phyloP scores from a whole-genome alignment of 1,284 basidiomycete genomes.

The Tremellales sp. region DNA sequence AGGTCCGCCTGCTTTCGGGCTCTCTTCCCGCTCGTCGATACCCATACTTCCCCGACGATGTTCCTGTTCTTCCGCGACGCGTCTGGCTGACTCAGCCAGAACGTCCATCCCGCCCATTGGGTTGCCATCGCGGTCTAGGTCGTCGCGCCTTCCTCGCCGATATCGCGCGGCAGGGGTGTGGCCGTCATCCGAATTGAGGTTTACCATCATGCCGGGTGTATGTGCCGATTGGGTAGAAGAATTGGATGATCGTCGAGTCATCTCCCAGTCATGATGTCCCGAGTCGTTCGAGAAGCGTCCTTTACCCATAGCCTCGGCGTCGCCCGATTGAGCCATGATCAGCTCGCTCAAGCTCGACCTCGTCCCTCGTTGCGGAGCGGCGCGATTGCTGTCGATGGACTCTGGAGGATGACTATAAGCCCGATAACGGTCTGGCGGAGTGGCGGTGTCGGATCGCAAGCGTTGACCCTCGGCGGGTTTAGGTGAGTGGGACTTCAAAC shows the following conservation, averaged over 20 bases:
- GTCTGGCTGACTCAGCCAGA: constrained; percentile 33
- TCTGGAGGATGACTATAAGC: constrained; percentile 12
- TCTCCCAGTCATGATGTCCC: no score
- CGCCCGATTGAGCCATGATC: constrained; percentile 38
- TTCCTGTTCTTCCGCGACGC: constrained; percentile 31
- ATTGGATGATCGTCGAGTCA: neutral
- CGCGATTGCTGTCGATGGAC: no score
- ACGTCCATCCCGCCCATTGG: constrained; percentile 42
- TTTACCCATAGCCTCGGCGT: neutral
- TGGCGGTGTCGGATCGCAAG: constrained; percentile 8
- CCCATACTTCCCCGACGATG: constrained; percentile 4
- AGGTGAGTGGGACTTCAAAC: no score
- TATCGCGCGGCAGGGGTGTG: no score
- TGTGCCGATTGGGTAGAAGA: constrained; percentile 24
- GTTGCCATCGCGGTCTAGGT: no score
- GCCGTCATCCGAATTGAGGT: constrained; percentile 11
- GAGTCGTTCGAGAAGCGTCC: no score
- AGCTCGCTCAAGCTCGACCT: constrained; percentile 38
- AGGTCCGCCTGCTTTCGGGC: neutral
- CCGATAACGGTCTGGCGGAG: constrained; percentile 4
- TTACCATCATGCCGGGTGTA: constrained; percentile 4
- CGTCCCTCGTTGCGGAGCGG: constrained; percentile 24
- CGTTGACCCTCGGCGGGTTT: constrained; percentile 1
- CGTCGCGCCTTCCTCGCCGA: no score
- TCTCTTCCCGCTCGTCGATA: neutral